A percentile compares a stretch with the other conserved stretches of the same genome.
Conservation (phyloP, 345 rosid genomes). For the Adansonia digitata region DNA sequence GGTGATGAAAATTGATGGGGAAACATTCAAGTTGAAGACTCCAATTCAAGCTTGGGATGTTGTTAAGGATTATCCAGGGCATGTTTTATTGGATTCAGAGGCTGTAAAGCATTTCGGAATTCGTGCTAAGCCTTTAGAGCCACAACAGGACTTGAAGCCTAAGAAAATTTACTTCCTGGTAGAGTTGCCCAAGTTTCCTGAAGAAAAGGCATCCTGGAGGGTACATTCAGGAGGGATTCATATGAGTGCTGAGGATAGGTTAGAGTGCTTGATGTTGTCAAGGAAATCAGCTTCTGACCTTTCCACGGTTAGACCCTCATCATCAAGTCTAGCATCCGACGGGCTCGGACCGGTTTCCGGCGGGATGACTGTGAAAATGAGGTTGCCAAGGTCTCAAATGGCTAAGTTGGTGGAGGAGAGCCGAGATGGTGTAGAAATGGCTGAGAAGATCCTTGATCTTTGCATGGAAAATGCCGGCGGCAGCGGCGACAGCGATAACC, state of each 20-base stretch:
- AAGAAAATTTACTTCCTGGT: background rate
- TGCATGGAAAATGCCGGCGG: slow-evolving; percentile 24
- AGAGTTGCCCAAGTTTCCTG: background rate
- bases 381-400: slow-evolving; percentile 61
- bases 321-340: background rate
- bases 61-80: background rate
- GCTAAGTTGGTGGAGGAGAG: slow-evolving; percentile 69
- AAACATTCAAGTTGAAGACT: background rate
- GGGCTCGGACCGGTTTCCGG: slow-evolving; percentile 18
- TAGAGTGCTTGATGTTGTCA: slow-evolving; percentile 71
- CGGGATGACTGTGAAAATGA: slow-evolving; percentile 55
- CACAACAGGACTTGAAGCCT: background rate
- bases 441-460: slow-evolving; percentile 58
- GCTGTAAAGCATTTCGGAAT: background rate
- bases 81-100: background rate
- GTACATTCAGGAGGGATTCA: background rate
- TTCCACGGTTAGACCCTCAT: slow-evolving; percentile 14
- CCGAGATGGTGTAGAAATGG: slow-evolving; percentile 53
- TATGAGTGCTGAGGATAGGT: slow-evolving; percentile 77
- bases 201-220: background rate
- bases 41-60: background rate
- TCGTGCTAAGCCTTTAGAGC: background rate
- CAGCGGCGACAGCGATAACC: slow-evolving; percentile 7
- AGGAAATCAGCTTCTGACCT: slow-evolving; percentile 92
- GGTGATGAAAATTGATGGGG: background rate